Conservation (phyloP, 257 asterid species). For the Gentiana straminea region DNA sequence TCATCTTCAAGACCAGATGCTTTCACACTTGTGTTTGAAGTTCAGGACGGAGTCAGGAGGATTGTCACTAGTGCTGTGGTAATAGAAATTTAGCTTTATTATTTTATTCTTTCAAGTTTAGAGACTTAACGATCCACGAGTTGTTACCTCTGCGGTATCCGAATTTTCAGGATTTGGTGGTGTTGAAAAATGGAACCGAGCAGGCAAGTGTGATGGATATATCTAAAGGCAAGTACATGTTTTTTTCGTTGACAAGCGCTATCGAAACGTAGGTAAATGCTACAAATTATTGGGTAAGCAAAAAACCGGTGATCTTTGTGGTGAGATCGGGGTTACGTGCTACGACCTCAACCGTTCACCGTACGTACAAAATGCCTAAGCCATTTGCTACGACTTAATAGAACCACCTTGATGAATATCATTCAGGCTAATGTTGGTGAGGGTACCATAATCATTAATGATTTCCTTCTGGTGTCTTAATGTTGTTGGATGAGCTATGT, state of each 20-base stretch:
- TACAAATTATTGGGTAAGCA: slow-evolving; percentile 75
- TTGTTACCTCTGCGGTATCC: slow-evolving; percentile 10
- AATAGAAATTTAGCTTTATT: background rate
- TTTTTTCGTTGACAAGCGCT: background rate
- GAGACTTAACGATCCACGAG: background rate
- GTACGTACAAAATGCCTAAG: slow-evolving; percentile 71
- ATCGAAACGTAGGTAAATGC: slow-evolving; percentile 8
- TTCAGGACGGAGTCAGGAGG: slow-evolving; percentile 33
- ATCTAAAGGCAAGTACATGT: background rate
- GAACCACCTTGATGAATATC: slow-evolving; percentile 65
- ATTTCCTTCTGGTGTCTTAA: slow-evolving; percentile 64
- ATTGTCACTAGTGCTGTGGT: slow-evolving; percentile 39
- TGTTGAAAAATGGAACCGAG: slow-evolving; percentile 34
- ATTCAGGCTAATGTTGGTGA: slow-evolving; percentile 87
- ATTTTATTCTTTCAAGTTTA: background rate
- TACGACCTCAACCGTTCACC: slow-evolving; percentile 82
- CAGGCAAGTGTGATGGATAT: slow-evolving; percentile 39
- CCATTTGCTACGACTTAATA: slow-evolving; percentile 68
- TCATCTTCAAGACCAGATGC: slow-evolving; percentile 34
- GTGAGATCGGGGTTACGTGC: slow-evolving; percentile 90
- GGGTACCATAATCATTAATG: slow-evolving; percentile 75
- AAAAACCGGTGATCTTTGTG: slow-evolving; percentile 68
- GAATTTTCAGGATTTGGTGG: slow-evolving; percentile 27
- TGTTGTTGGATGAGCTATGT: too few relatives aligned
- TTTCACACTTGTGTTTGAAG: slow-evolving; percentile 35